Evolutionary conservation across 2,329 filamentous ascomycete genomes (phyloP).

Genomic region (Exophiala calicioides): DNA sequence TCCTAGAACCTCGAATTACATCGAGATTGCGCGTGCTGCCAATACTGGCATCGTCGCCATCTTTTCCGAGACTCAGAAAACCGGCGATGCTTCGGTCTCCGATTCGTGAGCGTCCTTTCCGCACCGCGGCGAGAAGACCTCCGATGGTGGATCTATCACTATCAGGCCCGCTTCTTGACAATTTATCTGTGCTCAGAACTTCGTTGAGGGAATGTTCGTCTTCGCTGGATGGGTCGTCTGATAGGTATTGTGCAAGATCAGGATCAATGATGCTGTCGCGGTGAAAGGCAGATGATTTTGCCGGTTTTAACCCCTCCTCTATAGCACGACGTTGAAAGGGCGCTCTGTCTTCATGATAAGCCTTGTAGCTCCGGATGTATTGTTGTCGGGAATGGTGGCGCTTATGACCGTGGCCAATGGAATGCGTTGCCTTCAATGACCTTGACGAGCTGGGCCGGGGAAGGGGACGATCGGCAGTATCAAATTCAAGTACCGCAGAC

Average conservation of each 20-base stretch:
- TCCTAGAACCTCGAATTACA: conserved; percentile 64
- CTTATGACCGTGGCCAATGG: conserved; percentile 69
- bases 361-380: conserved; percentile 73
- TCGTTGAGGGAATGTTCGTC: conserved; percentile 90
- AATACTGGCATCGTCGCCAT: conserved; percentile 64
- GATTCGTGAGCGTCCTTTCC: conserved; percentile 70
- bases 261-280: conserved; percentile 98
- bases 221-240: conserved; percentile 87
- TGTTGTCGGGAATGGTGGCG: conserved; percentile 87
- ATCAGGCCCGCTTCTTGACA: conserved; percentile 66
- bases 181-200: conserved; percentile 67
- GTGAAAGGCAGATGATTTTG: conserved; percentile 85
- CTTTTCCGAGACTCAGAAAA: conserved; percentile 68
- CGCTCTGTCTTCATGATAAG: conserved; percentile 73
- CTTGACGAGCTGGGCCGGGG: conserved; percentile 91
- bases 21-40: conserved; percentile 60
- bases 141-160: conserved; percentile 73
- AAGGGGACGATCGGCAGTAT: conserved; percentile 67
- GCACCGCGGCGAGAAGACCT: conserved; percentile 69
- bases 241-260: conserved; percentile 91
- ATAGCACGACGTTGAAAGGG: conserved; percentile 78
- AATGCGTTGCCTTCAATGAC: conserved; percentile 79
- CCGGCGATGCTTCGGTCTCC: conserved; percentile 76
- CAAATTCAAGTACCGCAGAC: conserved; percentile 88
- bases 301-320: conserved; percentile 66